Base-by-base conservation (phyloP, 2,329 filamentous ascomycete genomes). In the Mycosphaerella sp. region DNA sequence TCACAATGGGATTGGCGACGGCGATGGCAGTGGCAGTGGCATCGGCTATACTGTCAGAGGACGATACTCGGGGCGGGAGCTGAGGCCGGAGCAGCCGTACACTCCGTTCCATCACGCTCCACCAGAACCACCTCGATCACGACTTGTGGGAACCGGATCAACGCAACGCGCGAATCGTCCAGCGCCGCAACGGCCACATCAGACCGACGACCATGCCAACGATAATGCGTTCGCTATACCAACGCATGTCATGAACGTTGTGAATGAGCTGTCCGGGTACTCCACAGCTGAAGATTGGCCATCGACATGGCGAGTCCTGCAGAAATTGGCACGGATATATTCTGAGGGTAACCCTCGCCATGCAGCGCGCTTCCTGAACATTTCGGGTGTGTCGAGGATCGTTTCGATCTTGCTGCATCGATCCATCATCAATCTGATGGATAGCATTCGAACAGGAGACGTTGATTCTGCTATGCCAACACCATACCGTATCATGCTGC, bases 71-170 rank as follows among this genome's bases (percentile, higher is more conserved):
- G 46, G 61, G 14, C 48, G 42, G 36, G 47, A 58, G 45, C 49
- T 64, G 48, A 48, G 45, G 36, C 62, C 62, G 6, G 54, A 62
- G 47, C 50, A 62, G 43, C 49, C 63, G 17, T 48, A 64, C 47
- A 39, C 53, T 36, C 51, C 61, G 51, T 48, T 63, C 17, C 45
- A 55, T 23, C 40, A 29, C 26, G 17, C 40, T 12, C 17, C 17
- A 44, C 42, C 17, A 23, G 17, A 11, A 36, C 9, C 31, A 38
- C 49, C 26, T 17, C 17, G 36, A 45, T 9, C 23, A 41, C 45
- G 23, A 31, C 10, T 29, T 29, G 26, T 29, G 34, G 34, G 34
- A 11, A 38, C 34, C 34, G 10, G 4, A 36, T 12, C 17, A 26
- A 21, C 21, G 21, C 46, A 48, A 26, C 14, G 31, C 21, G 39